Evolutionary conservation across 2,329 filamentous ascomycete species (phyloP).

Genomic region (Neopestalotiopsis clavispora): DNA sequence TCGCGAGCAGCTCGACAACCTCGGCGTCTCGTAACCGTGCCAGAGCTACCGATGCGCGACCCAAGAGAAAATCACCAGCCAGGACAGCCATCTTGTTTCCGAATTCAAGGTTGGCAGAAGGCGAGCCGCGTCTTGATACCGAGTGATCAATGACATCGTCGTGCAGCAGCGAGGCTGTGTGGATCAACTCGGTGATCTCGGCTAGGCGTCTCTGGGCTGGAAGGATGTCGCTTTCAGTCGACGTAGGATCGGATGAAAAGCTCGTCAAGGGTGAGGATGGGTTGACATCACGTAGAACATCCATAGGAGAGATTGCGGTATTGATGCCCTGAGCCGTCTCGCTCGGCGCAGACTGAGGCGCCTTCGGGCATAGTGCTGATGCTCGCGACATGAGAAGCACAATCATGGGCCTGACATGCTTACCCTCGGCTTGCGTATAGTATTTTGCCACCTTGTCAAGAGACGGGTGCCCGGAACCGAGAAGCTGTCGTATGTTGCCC

Average conservation of each 20-base stretch:
- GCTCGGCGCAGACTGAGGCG: conserved; percentile 40
- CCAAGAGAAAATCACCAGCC: conserved; percentile 94
- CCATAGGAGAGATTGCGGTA: conserved; percentile 57
- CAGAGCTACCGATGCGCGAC: conserved; percentile 89
- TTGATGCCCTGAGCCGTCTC: conserved; percentile 55
- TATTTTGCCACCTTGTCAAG: conserved; percentile 97
- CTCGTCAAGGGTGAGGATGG: conserved; percentile 68
- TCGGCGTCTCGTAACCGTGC: conserved; percentile 90
- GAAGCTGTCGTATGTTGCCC: conserved; percentile 89
- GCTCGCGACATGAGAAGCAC: conserved; percentile 96
- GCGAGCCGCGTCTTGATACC: conserved; percentile 78
- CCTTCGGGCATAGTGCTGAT: conserved; percentile 77
- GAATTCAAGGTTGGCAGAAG: conserved; percentile 92
- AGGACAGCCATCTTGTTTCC: conserved; percentile 99
- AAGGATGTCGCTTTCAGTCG: conserved; percentile 72
- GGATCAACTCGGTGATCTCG: conserved; percentile 96
- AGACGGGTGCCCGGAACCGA: conserved; percentile 92
- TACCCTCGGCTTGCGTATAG: conserved; percentile 95
- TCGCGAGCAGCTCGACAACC: conserved; percentile 91
- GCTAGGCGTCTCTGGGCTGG: conserved; percentile 92
- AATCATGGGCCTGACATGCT: conserved; percentile 92
- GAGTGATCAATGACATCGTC: conserved; percentile 98
- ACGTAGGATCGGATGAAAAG: conserved; percentile 45
- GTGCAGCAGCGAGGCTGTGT: conserved; percentile 94
- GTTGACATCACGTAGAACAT: conserved; percentile 79